Evolutionary conservation across 2,329 filamentous ascomycete genomes (phyloP), one percentile per base, ranked within the genome.

Genomic region (Aspergillus vadensis): DNA sequence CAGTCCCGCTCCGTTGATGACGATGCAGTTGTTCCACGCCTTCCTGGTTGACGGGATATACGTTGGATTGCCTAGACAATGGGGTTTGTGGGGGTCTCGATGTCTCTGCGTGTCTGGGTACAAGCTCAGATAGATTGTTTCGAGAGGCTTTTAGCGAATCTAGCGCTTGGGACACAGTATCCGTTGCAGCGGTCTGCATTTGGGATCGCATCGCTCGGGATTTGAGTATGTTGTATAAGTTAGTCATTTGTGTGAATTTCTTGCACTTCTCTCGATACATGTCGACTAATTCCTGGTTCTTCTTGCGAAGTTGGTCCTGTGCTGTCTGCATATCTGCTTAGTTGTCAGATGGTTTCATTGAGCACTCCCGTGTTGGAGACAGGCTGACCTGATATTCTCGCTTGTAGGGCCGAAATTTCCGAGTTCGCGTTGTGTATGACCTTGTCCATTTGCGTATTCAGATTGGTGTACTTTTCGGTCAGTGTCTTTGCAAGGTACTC

Each of bases 381-480:
- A 58, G 32, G 32, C 32, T 5, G 63, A 90, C 90, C 81, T 59
- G 84, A 78, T 25, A 93, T 72, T 69, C 86, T 89, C 30, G 85
- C 83, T 55, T 89, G 86, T 14, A 95, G 76, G 43, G 76, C 82
- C 23, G 84, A 82, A 58, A 94, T 89, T 69, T 94, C 87, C 0
- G 85, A 75, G 69, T 94, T 92, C 7, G 91, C 90, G 62, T 94
- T 88, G 63, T 87, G 85, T 49, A 92, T 84, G 1, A 91, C 80
- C 67, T 89, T 89, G 67, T 95, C 89, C 71, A 92, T 83, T 47
- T 91, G 85, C 12, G 82, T 77, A 65, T 82, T 89, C 15, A 95
- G 77, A 2, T 74, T 80, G 1, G 82, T 78, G 71, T 90, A 92
- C 72, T 91, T 93, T 10, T 92, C 89, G 0, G 85, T 86, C 63